Evolutionary conservation across 1,284 basidiomycete species (phyloP), one percentile per base, ranked within the genome.

Genomic region (Cutaneotrichosporon sp.): DNA sequence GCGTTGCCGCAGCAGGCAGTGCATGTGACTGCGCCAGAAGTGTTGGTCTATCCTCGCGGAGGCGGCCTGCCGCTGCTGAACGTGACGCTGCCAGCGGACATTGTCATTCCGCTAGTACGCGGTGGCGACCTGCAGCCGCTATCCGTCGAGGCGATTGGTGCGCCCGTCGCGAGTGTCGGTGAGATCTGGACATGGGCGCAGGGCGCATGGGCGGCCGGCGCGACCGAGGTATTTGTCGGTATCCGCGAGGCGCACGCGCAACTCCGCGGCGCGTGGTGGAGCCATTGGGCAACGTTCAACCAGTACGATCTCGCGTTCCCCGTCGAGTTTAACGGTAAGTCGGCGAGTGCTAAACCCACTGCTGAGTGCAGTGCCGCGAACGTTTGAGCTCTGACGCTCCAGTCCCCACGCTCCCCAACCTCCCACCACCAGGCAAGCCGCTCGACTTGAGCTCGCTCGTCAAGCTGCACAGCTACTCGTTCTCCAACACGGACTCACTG

Each of bases 331-430:
- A 63, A 62, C n/a, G 60, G 71, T 72, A 52, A 69, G 71, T 72
- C 10, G 18, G 5, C 8, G 21, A 21, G 15, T 8, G 14, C 36
- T 20, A 13, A 30, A 7, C 26, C 9, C 38, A 40, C 21, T 17
- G 53, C 48, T 54, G 49, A 55, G 43, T n/a, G 18, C 30, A 53
- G 51, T 53, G 35, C 45, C 51, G 8, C 49, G 44, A 8, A 30
- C 35, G 4, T 53, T 53, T 49, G 35, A 35, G 10, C 40, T 53
- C 59, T 55, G 47, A 57, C 51, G 26, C 10, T 21, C 12, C 52
- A 75, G 73, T 74, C 9, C 71, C 73, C 10, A 51, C 47, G 8
- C 33, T 74, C 4, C 70, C 72, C 15, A 65, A 69, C 43, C 51
- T 74, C 21, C 74, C 74, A 5, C 30, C 34, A 15, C 70, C 72